phyloP scores from a whole-genome alignment of 2,329 filamentous ascomycete species.

The Fusarium sp. region DNA sequence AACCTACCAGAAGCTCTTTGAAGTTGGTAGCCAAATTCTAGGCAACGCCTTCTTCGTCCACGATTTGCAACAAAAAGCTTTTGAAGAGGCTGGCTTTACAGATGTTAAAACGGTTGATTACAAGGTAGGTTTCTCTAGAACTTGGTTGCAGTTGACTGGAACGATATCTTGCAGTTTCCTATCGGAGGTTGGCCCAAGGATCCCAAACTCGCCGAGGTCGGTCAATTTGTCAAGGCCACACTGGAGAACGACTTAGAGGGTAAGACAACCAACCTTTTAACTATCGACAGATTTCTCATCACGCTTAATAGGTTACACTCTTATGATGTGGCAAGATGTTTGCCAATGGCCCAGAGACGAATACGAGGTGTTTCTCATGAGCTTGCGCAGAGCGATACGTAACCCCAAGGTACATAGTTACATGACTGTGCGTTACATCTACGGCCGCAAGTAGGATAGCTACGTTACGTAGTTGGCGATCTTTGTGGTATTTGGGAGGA shows the following conservation, averaged over 20 bases:
- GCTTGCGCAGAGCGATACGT: not conserved
- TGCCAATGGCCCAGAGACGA: not conserved
- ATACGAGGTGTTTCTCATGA: not conserved
- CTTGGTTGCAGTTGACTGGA: accelerated
- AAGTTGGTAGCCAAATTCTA: not conserved
- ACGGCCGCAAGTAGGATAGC: not conserved
- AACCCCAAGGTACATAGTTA: not conserved
- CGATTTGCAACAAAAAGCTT: not conserved
- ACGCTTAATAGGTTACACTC: not conserved
- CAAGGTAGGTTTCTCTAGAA: not conserved
- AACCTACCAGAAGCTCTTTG: slow-evolving; percentile 2
- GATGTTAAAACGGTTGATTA: not conserved
- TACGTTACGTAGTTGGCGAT: accelerated
- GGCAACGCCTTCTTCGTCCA: not conserved
- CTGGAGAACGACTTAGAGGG: not conserved
- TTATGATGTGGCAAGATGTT: slow-evolving; percentile 5
- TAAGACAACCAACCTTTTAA: not conserved
- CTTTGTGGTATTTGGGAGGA: not conserved
- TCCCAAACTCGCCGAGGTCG: not conserved
- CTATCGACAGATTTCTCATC: not conserved
- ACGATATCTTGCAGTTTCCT: accelerated
- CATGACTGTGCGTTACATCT: not conserved
- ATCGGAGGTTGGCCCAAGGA: not conserved
- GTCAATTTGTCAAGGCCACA: not conserved
- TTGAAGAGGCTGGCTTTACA: not conserved